Base-by-base conservation (phyloP, 2,329 filamentous ascomycete genomes). In the Sclerotinia subarctica region DNA sequence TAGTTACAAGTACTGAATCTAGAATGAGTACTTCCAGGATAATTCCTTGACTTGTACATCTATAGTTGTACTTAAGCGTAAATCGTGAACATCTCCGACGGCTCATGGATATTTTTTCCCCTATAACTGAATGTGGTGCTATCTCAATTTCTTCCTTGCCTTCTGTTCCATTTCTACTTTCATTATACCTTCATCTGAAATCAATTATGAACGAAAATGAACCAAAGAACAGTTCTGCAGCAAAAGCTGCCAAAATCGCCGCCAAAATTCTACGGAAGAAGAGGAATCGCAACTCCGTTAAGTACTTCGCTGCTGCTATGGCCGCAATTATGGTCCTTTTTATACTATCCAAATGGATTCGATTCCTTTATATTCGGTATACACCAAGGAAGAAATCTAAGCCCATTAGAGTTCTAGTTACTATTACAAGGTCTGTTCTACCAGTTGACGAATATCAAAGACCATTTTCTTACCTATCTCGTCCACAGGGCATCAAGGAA, bases 291-390 rank as follows among this genome's bases (percentile, higher is more conserved):
- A 65, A 53, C 44, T 15, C 54, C 21, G 49, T 52, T 46, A 19
- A 73, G 47, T 70, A 72, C 38, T 76, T 69, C 67, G 71, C 72
- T n/a, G 67, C 69, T 58, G 71, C 68, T 17, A 71, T 75, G 62
- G 32, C 64, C 7, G 71, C 69, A 2, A 60, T 76, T 15, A 72
- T 74, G 17, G 47, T 69, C 5, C 49, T 76, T 5, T 73, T 74
- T 32, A 60, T 71, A 21, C 53, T 72, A 2, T 71, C 73, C 26
- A 70, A 73, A 54, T 74, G 72, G 71, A 70, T 51, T 57, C 63
- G 71, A 26, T 69, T 70, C 47, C 29, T 73, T 3, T 73, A 73
- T 29, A 70, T 67, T 60, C 69, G 69, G 51, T 70, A 71, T 70
- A 68, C 68, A 35, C 63, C 69, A 10, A 73, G 58, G 58, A 32